phyloP scores from a whole-genome alignment of 345 rosid species.

The Arabidopsis arenosa region DNA sequence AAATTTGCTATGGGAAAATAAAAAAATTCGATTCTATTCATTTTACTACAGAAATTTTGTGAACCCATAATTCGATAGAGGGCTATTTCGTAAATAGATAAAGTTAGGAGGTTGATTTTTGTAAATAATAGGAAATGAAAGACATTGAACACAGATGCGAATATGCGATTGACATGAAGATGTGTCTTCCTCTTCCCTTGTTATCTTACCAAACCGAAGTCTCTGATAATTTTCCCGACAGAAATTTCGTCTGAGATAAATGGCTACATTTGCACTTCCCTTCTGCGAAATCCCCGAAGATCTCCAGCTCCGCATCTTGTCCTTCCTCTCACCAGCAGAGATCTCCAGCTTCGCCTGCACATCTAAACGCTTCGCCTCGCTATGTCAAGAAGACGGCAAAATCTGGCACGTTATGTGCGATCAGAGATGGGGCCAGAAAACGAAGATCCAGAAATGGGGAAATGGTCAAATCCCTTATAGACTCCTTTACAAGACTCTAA shows the following conservation, averaged over 20 bases:
- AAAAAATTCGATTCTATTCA: no score
- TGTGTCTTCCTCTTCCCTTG: conserved; percentile 10
- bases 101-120: not conserved
- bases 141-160: conserved; percentile 22
- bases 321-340: conserved; percentile 72
- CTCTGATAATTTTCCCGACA: not conserved
- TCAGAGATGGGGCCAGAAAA: conserved; percentile 75
- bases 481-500: conserved; percentile 69
- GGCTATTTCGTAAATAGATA: conserved; percentile 5
- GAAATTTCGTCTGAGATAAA: not conserved
- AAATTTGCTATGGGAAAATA: not conserved
- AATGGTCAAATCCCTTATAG: conserved; percentile 61
- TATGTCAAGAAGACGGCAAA: conserved; percentile 62
- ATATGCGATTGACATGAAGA: conserved; percentile 25
- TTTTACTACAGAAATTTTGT: not conserved
- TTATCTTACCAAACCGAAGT: not conserved
- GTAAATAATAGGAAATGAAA: not conserved
- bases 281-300: conserved; percentile 83
- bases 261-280: conserved; percentile 39
- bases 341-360: conserved; percentile 80
- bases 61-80: not conserved
- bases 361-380: conserved; percentile 66
- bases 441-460: conserved; percentile 81
- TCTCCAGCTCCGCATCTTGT: conserved; percentile 76
- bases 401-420: conserved; percentile 83